Percentiles rank a stretch among this genome's conserved stretches.
phyloP scores from a whole-genome alignment of 139 green algal genomes.

The Desmodesmus armatus region DNA sequence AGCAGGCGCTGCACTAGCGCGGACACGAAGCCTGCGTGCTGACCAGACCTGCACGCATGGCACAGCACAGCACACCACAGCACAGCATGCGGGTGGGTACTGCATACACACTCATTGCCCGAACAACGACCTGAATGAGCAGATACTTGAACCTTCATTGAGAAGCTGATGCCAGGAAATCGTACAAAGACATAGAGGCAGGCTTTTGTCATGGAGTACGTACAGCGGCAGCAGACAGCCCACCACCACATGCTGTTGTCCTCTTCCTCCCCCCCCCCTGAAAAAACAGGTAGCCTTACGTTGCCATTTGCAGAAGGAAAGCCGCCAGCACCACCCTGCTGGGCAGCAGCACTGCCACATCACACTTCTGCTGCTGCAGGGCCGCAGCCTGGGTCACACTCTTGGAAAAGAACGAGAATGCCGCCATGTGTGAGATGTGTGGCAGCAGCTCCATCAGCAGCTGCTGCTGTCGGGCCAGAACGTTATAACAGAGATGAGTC shows the following conservation, averaged over 20 bases:
- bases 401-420: slow-evolving; percentile 45
- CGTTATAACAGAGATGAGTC: neutral
- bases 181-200: neutral
- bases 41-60: neutral
- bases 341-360: slow-evolving; percentile 43
- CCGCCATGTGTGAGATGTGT: slow-evolving; percentile 50
- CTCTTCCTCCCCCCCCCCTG: no score
- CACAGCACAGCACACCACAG: no score
- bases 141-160: neutral
- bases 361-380: slow-evolving; percentile 43
- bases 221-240: no score
- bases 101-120: no score
- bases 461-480: neutral
- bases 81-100: no score
- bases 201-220: neutral
- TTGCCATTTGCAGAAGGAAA: neutral
- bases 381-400: neutral
- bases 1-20: neutral
- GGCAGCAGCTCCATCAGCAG: slow-evolving; percentile 24
- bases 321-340: neutral
- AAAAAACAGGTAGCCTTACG: neutral
- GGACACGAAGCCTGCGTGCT: neutral
- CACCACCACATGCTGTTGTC: no score
- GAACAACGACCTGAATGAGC: no score
- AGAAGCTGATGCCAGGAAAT: neutral